These are phyloP conservation scores for Nothopassalora personata DNA, from an alignment of 2,329 filamentous ascomycete genomes.

Conservation along the genomic window DNA sequence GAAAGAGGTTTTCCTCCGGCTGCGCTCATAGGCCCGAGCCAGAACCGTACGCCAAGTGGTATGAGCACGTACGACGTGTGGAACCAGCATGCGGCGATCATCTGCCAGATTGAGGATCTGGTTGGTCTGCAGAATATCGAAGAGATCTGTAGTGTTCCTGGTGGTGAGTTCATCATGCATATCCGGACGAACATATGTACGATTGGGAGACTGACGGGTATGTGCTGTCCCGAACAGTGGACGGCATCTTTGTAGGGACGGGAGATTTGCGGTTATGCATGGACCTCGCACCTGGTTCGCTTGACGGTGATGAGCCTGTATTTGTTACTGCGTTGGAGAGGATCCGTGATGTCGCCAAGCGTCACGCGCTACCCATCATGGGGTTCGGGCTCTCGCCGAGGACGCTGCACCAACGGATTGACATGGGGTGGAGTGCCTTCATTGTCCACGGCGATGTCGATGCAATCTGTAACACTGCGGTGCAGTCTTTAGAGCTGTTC, in stretches of 20 bases:
- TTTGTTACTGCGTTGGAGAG: conserved; percentile 3
- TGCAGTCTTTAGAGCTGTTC: not conserved
- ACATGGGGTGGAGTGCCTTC: conserved; percentile 6
- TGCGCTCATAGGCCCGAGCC: not conserved
- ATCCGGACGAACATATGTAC: not conserved
- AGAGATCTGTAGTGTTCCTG: conserved; percentile 3
- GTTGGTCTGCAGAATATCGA: conserved; percentile 7
- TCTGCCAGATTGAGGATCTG: conserved; percentile 8
- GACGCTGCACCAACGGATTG: not conserved
- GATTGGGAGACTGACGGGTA: no score
- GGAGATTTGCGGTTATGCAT: conserved; percentile 4
- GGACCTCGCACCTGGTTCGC: not conserved
- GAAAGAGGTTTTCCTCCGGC: conserved; percentile 4
- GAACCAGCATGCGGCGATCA: conserved; percentile 4
- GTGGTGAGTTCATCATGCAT: conserved; percentile 1
- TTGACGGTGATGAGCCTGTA: conserved; percentile 6
- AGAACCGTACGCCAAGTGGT: not conserved
- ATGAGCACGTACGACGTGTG: conserved; percentile 6
- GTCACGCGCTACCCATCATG: conserved; percentile 1
- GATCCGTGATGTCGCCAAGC: conserved; percentile 2
- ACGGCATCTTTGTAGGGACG: conserved; percentile 4
- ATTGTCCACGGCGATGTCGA: conserved; percentile 3
- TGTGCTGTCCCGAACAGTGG: not conserved
- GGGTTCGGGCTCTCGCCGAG: conserved; percentile 1
- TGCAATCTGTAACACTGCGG: conserved; percentile 1